Evolutionary conservation across 176 grass and related monocot genomes (phyloP).

Genomic region (Avena sativa): DNA sequence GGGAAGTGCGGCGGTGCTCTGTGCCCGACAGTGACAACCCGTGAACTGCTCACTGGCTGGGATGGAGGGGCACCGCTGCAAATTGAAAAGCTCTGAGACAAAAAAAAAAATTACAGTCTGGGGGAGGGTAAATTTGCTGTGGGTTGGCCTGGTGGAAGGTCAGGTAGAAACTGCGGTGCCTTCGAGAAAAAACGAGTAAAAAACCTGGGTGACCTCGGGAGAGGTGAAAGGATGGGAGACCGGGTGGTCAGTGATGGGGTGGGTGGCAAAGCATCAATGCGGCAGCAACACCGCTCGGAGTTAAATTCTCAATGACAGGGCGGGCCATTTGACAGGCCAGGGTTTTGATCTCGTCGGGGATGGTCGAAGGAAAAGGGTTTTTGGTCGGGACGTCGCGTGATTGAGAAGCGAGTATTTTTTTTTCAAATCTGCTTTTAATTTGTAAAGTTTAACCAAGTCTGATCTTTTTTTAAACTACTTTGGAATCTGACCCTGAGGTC

Average conservation of each 20-base stretch:
- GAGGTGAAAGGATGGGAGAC: neutral
- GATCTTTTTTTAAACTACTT: no score
- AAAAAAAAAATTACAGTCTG: conserved; percentile 23
- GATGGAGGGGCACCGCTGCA: neutral
- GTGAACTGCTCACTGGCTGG: conserved; percentile 4
- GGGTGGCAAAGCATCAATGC: conserved; percentile 39
- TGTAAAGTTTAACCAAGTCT: no score
- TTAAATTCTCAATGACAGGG: conserved; percentile 23
- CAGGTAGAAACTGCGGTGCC: conserved; percentile 21
- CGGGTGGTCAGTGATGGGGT: neutral
- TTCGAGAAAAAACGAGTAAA: conserved; percentile 11
- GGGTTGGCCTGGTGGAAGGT: neutral
- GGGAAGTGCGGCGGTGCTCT: conserved; percentile 11
- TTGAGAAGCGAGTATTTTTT: no score
- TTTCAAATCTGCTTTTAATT: no score
- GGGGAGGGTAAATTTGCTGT: conserved; percentile 48
- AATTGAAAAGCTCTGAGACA: neutral
- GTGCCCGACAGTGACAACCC: conserved; percentile 45
- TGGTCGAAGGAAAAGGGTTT: neutral
- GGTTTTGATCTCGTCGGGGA: neutral
- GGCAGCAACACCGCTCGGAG: neutral
- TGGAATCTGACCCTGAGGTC: no score
- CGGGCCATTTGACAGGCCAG: neutral
- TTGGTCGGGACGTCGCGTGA: neutral
- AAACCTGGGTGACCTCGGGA: conserved; percentile 21